These are phyloP conservation scores for Mangifera indica DNA, from an alignment of 345 rosid species.

Conservation along the genomic window DNA sequence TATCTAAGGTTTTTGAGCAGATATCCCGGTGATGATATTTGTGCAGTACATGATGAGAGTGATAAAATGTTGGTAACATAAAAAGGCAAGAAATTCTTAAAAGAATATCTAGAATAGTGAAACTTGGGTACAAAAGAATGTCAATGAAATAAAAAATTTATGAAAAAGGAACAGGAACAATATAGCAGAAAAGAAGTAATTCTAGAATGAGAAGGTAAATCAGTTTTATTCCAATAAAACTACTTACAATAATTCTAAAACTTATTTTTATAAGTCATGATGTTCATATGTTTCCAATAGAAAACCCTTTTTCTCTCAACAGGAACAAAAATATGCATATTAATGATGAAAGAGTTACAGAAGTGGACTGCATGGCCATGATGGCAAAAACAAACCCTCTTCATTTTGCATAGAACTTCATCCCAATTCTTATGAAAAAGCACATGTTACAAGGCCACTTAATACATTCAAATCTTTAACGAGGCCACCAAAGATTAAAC, in stretches of 20 bases:
- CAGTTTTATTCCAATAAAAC: neutral
- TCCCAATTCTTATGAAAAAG: neutral
- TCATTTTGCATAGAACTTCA: neutral
- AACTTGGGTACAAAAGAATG: neutral
- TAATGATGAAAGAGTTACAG: too few relatives aligned
- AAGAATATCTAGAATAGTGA: neutral
- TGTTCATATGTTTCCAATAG: neutral
- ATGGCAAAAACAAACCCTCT: neutral
- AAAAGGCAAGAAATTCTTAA: neutral
- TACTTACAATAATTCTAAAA: neutral
- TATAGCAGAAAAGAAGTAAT: neutral
- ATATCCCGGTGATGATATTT: neutral
- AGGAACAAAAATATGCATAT: too few relatives aligned
- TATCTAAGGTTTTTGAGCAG: neutral
- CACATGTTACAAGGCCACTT: neutral
- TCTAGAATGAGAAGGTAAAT: neutral
- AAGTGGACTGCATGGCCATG: too few relatives aligned
- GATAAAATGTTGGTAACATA: neutral
- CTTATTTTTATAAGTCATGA: neutral
- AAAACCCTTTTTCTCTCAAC: neutral
- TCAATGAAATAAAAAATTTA: neutral
- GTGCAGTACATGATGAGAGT: neutral
- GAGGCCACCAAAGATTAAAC: neutral
- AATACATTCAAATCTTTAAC: neutral
- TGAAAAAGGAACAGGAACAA: neutral